Evolutionary conservation across 352 stramenopile species (phyloP).

Genomic region (Pythium biforme): DNA sequence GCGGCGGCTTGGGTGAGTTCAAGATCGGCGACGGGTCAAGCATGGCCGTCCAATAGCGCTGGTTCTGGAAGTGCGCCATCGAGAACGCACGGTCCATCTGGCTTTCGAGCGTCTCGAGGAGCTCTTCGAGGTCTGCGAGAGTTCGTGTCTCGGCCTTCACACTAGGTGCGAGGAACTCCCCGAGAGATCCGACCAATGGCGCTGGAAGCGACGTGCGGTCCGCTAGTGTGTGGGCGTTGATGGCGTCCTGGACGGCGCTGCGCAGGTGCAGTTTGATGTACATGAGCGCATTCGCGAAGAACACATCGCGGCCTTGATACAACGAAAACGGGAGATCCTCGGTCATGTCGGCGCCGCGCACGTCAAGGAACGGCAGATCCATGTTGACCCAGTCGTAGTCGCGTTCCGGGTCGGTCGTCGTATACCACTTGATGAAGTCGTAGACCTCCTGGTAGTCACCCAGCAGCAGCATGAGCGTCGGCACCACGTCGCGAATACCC

Average conservation of each 20-base stretch:
- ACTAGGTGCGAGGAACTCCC: background rate
- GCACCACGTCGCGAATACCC: too few relatives aligned
- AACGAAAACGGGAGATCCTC: background rate
- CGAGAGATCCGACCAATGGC: background rate
- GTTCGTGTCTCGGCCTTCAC: background rate
- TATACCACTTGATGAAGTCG: too few relatives aligned
- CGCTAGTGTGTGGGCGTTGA: background rate
- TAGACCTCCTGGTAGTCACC: too few relatives aligned
- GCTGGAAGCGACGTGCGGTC: background rate
- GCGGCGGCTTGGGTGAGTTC: background rate
- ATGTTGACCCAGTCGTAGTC: too few relatives aligned
- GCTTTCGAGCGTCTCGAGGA: background rate
- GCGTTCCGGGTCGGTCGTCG: too few relatives aligned
- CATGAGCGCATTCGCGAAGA: background rate
- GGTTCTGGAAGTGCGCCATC: conserved; percentile 8
- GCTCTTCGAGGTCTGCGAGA: background rate
- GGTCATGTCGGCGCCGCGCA: conserved; percentile 16
- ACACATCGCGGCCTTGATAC: background rate
- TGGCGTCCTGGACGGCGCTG: background rate
- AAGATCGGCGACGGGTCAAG: background rate
- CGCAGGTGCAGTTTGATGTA: conserved; percentile 5
- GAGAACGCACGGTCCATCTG: background rate
- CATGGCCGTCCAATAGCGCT: conserved; percentile 3
- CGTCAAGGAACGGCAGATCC: conserved; percentile 5
- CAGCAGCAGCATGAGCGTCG: too few relatives aligned